phyloP scores from a whole-genome alignment of 306 rosid species.

The Adenanthera pavonina region DNA sequence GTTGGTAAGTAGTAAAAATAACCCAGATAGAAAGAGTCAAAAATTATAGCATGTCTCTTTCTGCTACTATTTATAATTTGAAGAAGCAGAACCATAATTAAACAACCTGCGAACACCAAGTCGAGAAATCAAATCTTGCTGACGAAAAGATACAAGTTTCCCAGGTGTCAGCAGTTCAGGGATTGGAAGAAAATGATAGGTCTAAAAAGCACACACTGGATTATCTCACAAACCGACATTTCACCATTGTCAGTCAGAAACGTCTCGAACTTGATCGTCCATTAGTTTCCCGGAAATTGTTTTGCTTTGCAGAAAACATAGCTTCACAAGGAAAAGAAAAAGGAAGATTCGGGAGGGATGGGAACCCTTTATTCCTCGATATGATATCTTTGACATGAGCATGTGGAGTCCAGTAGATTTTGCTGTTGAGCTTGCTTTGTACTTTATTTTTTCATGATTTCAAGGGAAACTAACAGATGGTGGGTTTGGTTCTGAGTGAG shows the following conservation, averaged over 20 bases:
- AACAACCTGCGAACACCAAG: conserved; percentile 34
- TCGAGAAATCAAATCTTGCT: conserved; percentile 26
- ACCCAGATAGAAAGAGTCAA: background rate
- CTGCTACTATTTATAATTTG: background rate
- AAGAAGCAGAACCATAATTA: conserved; percentile 34
- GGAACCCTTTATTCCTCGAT: conserved; percentile 56
- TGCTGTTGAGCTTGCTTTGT: conserved; percentile 16
- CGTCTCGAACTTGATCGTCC: conserved; percentile 10
- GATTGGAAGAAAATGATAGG: conserved; percentile 33
- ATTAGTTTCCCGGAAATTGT: background rate
- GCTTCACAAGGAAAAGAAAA: conserved; percentile 54
- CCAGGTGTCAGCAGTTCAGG: conserved; percentile 37
- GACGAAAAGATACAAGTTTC: conserved; percentile 33
- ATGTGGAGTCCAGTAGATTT: conserved; percentile 46
- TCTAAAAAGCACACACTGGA: conserved; percentile 27
- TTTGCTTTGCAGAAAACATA: conserved; percentile 36
- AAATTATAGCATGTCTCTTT: conserved; percentile 14
- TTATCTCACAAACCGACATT: conserved; percentile 45
- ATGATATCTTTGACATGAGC: conserved; percentile 32
- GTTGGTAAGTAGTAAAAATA: background rate
- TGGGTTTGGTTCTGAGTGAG: conserved; percentile 23
- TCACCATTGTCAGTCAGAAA: conserved; percentile 4
- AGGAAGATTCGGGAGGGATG: conserved; percentile 56
- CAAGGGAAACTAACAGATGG: conserved; percentile 21
- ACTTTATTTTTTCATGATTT: background rate